Evolutionary conservation across 164 flowering plant genomes (phyloP).

Genomic region (Akebia trifoliata): DNA sequence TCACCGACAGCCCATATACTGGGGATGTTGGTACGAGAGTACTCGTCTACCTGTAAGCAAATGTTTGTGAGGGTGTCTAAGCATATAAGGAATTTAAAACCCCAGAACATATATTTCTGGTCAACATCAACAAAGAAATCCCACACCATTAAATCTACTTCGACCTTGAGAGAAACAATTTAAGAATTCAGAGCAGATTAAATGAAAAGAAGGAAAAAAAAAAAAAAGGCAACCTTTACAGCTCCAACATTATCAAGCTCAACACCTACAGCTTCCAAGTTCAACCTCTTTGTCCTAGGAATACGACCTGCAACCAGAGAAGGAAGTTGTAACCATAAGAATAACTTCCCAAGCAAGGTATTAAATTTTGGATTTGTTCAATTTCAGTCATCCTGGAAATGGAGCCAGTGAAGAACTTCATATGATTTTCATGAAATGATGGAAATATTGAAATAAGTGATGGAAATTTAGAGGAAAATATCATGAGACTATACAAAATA

Average conservation of each 20-base stretch:
- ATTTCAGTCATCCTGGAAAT: too few species aligned
- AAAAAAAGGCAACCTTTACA: constrained; percentile 54
- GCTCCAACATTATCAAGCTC: constrained; percentile 79
- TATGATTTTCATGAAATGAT: too few species aligned
- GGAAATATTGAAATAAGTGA: too few species aligned
- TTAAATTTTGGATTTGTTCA: too few species aligned
- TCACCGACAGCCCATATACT: constrained; percentile 99
- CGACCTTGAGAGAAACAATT: neutral
- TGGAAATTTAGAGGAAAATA: too few species aligned
- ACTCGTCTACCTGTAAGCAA: constrained; percentile 74
- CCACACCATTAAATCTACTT: neutral
- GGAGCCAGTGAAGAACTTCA: too few species aligned
- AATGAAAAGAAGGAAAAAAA: constrained; percentile 3
- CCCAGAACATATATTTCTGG: too few species aligned
- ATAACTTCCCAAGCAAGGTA: neutral
- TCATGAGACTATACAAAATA: too few species aligned
- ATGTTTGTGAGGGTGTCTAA: too few species aligned
- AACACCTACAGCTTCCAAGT: constrained; percentile 82
- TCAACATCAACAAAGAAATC: too few species aligned
- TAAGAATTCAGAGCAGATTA: neutral
- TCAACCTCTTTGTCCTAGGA: constrained; percentile 88
- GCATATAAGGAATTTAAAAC: too few species aligned
- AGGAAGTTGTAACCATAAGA: neutral
- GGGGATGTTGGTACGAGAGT: constrained; percentile 72
- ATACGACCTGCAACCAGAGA: constrained; percentile 52